Base-by-base conservation (phyloP, 768 basidiomycete species). In the Rhodocollybia butyracea region DNA sequence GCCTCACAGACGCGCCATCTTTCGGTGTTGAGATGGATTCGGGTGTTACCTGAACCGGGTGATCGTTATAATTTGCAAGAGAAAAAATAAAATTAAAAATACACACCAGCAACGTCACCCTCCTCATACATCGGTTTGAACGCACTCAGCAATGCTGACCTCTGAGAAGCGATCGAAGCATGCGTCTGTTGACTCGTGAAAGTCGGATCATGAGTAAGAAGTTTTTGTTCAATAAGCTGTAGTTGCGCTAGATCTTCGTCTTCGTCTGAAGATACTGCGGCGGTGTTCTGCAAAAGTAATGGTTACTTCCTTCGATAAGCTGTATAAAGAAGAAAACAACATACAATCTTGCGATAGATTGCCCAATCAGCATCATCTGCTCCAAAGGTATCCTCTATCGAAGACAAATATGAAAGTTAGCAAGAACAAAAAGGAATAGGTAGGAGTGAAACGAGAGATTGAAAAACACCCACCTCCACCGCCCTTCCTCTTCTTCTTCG, bases 311-410 rank as follows among this genome's bases (percentile, higher is more conserved):
- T 12, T 10, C 10, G 42, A 45, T 45, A 22, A 12, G 12, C 10
- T 12, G 11, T 22, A 11, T 22, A 10, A n/a, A 45, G 10, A n/a
- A 21, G 10, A 24, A 29, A 53, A 40, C 2, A 29, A 68, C 83
- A 59, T 66, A 95, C 95, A 57, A 99, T 94, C 72, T 98, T 94
- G 60, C 96, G 91, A 66, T 98, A 98, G 56, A 98, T 94, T 0
- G 88, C 88, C 95, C 96, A 98, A 66, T 98, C 96, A 6, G 89
- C 94, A 65, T 98, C 95, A 60, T 96, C 88, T 17, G 86, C 87
- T 3, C 96, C 94, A 65, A 98, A 99, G 73, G 77, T 86, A 61
- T 98, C 95, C 75, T 98, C 95, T 89, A 51, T 36, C 12, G 32
- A 41, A 30, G n/a, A 36, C 53, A 12, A 59, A 63, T 36, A 52